A percentile compares a stretch with the other conserved stretches of the same genome.
phyloP scores from a whole-genome alignment of 495 filamentous ascomycete species.

The Ramalina peruviana region DNA sequence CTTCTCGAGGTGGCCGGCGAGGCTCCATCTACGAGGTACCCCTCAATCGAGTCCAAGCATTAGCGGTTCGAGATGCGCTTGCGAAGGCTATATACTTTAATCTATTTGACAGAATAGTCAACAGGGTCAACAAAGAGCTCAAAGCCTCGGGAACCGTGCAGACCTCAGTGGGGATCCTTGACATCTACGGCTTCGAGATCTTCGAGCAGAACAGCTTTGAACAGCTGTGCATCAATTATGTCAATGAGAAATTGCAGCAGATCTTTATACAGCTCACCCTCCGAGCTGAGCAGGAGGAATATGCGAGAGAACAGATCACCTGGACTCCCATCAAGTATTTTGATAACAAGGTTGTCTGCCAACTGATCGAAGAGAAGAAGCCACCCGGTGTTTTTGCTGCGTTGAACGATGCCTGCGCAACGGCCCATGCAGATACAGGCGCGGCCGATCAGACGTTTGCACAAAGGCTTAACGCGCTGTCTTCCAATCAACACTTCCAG shows the following conservation, averaged over 20 bases:
- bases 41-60: conserved; percentile 80
- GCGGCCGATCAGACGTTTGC: conserved; percentile 95
- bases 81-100: conserved; percentile 95
- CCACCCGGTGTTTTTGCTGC: conserved; percentile 93
- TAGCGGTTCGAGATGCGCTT: conserved; percentile 82
- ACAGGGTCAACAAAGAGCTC: conserved; percentile 65
- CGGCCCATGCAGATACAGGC: conserved; percentile 84
- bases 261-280: conserved; percentile 98
- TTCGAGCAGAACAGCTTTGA: conserved; percentile 99
- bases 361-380: conserved; percentile 83
- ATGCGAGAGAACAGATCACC: conserved; percentile 87
- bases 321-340: conserved; percentile 99
- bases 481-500: conserved; percentile 78
- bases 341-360: conserved; percentile 98
- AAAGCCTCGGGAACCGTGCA: conserved; percentile 59
- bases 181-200: conserved; percentile 99
- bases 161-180: conserved; percentile 91
- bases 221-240: conserved; percentile 99
- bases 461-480: conserved; percentile 76
- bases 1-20: conserved; percentile 65
- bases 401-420: conserved; percentile 93
- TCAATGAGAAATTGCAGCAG: conserved; percentile 98
- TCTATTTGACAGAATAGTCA: conserved; percentile 41
- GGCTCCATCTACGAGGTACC: conserved; percentile 84
- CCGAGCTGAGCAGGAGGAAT: conserved; percentile 96